These are phyloP conservation scores for Pelargonium nanum DNA, from an alignment of 345 rosid species.

Conservation along the genomic window DNA sequence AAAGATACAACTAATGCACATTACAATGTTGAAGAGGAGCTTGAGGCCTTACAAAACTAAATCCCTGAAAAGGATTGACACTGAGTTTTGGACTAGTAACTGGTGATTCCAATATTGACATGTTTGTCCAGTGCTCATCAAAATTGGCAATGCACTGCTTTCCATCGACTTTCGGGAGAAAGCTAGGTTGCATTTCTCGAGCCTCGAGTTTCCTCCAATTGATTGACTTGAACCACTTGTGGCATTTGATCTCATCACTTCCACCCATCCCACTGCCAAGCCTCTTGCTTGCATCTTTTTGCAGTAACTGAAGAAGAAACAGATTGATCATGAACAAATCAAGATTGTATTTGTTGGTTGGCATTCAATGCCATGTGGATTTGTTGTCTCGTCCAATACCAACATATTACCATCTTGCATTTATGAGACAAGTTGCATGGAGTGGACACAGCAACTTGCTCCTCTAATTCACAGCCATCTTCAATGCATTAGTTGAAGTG, in stretches of 20 bases:
- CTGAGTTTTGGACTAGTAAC: slow-evolving; percentile 57
- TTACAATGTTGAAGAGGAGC: slow-evolving; percentile 33
- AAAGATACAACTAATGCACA: not conserved
- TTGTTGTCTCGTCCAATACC: no score
- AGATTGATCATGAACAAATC: no score
- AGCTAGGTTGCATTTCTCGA: slow-evolving; percentile 67
- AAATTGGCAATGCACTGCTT: slow-evolving; percentile 80
- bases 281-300: slow-evolving; percentile 62
- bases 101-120: slow-evolving; percentile 68
- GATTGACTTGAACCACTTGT: slow-evolving; percentile 77
- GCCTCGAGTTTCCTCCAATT: slow-evolving; percentile 86
- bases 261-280: slow-evolving; percentile 64
- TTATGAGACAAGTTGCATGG: no score
- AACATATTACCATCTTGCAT: no score
- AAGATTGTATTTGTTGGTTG: not conserved
- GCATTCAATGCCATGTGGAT: not conserved
- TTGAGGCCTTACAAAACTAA: slow-evolving; percentile 59
- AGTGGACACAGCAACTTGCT: no score
- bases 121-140: slow-evolving; percentile 76
- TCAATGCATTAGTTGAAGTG: no score
- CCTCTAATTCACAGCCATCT: no score
- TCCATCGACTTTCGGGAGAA: slow-evolving; percentile 70
- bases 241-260: slow-evolving; percentile 56
- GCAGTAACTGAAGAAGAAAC: slow-evolving; percentile 44
- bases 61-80: slow-evolving; percentile 55